Base-by-base conservation (phyloP, 1,284 basidiomycete genomes). In the Porodaedalea pini region DNA sequence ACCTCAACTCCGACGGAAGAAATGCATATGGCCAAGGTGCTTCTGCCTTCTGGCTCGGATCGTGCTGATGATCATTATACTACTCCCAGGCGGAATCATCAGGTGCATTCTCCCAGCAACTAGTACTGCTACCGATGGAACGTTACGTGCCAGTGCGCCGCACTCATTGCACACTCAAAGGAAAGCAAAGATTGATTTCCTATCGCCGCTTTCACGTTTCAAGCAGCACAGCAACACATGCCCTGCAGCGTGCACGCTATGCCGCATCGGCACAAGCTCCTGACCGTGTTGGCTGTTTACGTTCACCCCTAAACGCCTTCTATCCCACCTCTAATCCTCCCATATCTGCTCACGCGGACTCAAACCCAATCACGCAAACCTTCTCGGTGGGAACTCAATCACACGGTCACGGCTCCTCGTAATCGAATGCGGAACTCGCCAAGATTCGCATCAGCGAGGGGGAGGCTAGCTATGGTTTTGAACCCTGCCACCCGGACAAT, bases 151-250 rank as follows among this genome's bases (percentile, higher is more conserved):
- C 41, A 13, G 21, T 2, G 21, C 44, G n/a, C 44, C 44, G 44
- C 17, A 7, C 25, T 15, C 45, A 47, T 47, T 31, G 29, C 25
- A 23, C 8, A 29, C 31, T 3, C 45, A 32, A 29, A 29, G n/a
- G 19, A 8, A 8, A 8, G 19, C 13, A 27, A 47, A 29, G 45
- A 15, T 4, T 17, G 29, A 47, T n/a, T 17, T 47, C 45, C 45
- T 47, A 47, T 47, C 45, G 10, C 45, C 45, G 45, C 45, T 47
- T 47, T 6, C 23, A 13, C 45, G 45, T 47, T 47, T 47, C 45
- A 47, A 15, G 23, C 15, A 47, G 11, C 7, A 6, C 15, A 47
- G 11, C 10, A 2, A n/a, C 25, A 47, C n/a, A 4, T 31, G 15
- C n/a, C n/a, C n/a, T 31, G 25, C 19, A 23, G 19, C 27, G 1